These are phyloP conservation scores for Xylariaceae sp. DNA, from an alignment of 2,329 filamentous ascomycete genomes.

Conservation along the genomic window DNA sequence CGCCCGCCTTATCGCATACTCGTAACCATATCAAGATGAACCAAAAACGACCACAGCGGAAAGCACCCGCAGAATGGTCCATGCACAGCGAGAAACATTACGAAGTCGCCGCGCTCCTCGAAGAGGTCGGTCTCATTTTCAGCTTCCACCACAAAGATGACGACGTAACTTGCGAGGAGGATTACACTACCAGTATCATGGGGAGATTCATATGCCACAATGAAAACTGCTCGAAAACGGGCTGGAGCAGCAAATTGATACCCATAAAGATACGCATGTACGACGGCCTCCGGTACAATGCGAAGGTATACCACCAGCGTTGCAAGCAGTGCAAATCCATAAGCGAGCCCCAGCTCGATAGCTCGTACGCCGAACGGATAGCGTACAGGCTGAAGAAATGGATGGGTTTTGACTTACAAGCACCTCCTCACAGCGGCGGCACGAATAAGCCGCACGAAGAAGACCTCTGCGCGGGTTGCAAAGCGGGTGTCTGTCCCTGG, in stretches of 20 bases:
- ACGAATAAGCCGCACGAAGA: conserved; percentile 12
- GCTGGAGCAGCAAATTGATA: conserved; percentile 16
- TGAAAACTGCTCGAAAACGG: conserved; percentile 1
- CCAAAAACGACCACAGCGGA: background rate
- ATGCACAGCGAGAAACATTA: conserved; percentile 8
- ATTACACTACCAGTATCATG: conserved; percentile 11
- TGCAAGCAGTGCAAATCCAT: conserved; percentile 22
- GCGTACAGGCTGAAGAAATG: conserved; percentile 28
- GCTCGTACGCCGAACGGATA: conserved; percentile 26
- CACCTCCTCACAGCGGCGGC: conserved; percentile 2
- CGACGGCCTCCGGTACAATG: conserved; percentile 21
- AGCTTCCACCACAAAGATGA: conserved; percentile 8
- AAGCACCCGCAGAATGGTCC: conserved; percentile 1
- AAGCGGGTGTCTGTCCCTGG: conserved; percentile 6
- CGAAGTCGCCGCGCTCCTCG: conserved; percentile 7
- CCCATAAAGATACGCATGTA: conserved; percentile 17
- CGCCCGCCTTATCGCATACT: too few relatives aligned
- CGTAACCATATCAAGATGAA: background rate
- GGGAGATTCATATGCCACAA: conserved; percentile 19
- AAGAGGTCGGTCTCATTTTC: conserved; percentile 3
- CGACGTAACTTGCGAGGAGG: background rate
- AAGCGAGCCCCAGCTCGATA: conserved; percentile 19
- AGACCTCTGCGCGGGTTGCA: conserved; percentile 22
- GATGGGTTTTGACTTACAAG: conserved; percentile 14
- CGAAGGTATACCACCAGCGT: conserved; percentile 25